Evolutionary conservation across 208 protist genomes (phyloP).

Genomic region (Wallacemonas sp.): DNA sequence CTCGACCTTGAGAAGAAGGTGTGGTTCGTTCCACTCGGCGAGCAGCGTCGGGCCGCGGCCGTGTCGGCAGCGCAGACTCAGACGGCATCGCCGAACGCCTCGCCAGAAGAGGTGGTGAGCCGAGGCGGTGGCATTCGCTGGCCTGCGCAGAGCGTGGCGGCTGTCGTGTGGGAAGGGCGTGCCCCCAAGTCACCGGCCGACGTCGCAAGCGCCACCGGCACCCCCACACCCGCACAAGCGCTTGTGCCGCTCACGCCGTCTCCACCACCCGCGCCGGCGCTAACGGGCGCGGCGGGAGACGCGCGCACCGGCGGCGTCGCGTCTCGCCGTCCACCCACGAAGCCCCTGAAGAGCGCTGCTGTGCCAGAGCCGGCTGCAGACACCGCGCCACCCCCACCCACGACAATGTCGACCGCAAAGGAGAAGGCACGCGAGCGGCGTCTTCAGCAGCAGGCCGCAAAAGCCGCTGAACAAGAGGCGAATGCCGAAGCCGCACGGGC

Average conservation of each 20-base stretch:
- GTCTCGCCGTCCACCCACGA: background rate
- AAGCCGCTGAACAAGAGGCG: background rate
- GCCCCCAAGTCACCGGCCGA: background rate
- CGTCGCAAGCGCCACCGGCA: background rate
- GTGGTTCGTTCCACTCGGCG: slow-evolving; percentile 17
- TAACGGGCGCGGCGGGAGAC: background rate
- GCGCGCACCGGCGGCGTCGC: no score
- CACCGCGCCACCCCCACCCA: no score
- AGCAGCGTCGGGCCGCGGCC: slow-evolving; percentile 5
- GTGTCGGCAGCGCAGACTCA: background rate
- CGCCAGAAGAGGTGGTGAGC: background rate
- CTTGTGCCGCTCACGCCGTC: background rate
- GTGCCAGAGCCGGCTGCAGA: no score
- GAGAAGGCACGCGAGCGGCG: background rate
- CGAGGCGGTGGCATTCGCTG: slow-evolving; percentile 14
- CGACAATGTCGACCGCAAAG: background rate
- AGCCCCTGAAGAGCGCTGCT: background rate
- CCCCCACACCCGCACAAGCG: background rate
- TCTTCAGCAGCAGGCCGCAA: background rate
- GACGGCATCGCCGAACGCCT: no score
- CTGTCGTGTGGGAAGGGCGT: slow-evolving; percentile 7
- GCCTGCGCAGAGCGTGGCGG: slow-evolving; percentile 6
- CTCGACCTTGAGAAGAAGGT: background rate
- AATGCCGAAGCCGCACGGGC: background rate
- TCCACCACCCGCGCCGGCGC: background rate